Conservation (phyloP, 345 rosid genomes). For the Aquilaria malaccensis region DNA sequence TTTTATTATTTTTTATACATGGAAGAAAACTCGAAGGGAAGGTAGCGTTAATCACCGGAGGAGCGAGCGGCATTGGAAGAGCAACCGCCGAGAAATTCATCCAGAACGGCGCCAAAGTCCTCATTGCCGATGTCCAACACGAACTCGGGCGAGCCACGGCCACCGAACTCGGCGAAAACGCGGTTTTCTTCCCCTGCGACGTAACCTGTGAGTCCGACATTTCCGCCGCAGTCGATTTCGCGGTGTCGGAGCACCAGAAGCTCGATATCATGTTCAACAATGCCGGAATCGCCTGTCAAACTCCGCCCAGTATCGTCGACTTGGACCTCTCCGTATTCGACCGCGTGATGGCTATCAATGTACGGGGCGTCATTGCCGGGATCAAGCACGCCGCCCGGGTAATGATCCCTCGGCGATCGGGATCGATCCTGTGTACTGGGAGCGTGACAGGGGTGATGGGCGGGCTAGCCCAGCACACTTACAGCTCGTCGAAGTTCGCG, state of each 20-base stretch:
- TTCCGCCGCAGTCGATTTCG: conserved; percentile 52
- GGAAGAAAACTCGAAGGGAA: conserved; percentile 72
- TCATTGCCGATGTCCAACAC: conserved; percentile 65
- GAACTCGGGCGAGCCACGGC: conserved; percentile 47
- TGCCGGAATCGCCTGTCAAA: conserved; percentile 67
- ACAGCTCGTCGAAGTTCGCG: conserved; percentile 47
- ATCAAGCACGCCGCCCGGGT: conserved; percentile 75
- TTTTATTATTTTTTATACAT: neutral
- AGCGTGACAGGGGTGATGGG: conserved; percentile 67
- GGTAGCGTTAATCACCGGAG: conserved; percentile 84
- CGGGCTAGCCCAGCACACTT: conserved; percentile 67
- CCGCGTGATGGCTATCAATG: conserved; percentile 55
- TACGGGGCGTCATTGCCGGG: conserved; percentile 64
- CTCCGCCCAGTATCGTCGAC: conserved; percentile 50
- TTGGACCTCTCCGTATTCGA: conserved; percentile 66
- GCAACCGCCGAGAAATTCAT: conserved; percentile 65
- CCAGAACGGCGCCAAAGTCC: conserved; percentile 69
- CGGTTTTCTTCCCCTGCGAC: conserved; percentile 50
- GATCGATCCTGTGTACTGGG: conserved; percentile 68
- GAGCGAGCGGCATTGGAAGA: conserved; percentile 83
- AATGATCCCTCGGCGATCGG: conserved; percentile 61
- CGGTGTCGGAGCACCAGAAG: conserved; percentile 37
- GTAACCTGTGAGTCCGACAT: conserved; percentile 70
- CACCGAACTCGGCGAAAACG: conserved; percentile 53
- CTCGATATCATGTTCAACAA: conserved; percentile 85